Base-by-base conservation (phyloP, 2,329 filamentous ascomycete species). In the Trichothecium roseum region DNA sequence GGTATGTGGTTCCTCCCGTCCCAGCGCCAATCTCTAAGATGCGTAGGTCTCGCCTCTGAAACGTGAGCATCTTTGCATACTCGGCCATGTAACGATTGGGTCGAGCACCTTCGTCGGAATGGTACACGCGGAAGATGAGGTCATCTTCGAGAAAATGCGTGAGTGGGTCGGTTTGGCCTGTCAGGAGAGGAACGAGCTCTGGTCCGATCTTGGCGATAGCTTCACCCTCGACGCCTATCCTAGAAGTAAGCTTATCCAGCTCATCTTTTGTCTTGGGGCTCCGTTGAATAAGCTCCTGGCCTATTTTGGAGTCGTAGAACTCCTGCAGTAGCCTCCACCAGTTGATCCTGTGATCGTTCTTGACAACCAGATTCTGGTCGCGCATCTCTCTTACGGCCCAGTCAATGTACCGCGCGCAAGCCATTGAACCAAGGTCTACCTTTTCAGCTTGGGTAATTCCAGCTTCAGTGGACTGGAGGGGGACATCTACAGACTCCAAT, bases 1-100 rank as follows among this genome's bases (percentile, higher is more conserved):
- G 44, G 6, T 36, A 34, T 1, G 59, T 62, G 20, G 56, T 51
- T 6, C 51, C 49, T 4, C 59, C 59, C 2, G 55, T 63, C 10
- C 47, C 47, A 5, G 44, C 45, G 8, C 49, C 51, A 24, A 55
- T 38, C 35, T 55, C 51, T 2, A 55, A 44, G 15, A 54, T 34
- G 13, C 37, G 40, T 8, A 54, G 37, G 10, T 40, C 36, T 1
- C 49, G 47, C 7, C 45, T 40, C 26, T 14, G 22, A 22, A 15
- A 15, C 12, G 26, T 17, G 9, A 37, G 18, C 10, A 30, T 16
- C 28, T 18, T 17, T 2, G 20, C 12, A 15, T 34, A 34, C 26
- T n/a, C 17, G 13, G 31, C 36, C 12, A 22, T 16, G 3, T 32
- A 18, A 24, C n/a, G 28, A 14, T 36, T 12, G 14, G 16, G 18